phyloP scores from a whole-genome alignment of 179 eudicot species.

The Sideroxylon spinosum region DNA sequence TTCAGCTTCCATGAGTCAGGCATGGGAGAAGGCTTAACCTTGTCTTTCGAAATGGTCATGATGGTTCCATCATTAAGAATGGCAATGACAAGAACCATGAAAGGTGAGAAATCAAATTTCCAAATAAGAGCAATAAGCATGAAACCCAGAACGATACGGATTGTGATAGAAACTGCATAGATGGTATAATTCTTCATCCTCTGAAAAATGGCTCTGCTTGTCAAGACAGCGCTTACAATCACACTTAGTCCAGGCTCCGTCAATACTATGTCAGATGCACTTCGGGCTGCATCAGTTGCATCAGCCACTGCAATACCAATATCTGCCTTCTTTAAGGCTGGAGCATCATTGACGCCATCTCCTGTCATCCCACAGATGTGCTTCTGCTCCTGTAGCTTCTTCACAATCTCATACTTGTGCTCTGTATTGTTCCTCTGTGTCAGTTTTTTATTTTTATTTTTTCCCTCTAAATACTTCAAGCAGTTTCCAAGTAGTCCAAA shows the following conservation, averaged over 20 bases:
- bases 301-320: conserved; percentile 92
- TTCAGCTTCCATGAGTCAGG: conserved; percentile 33
- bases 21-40: conserved; percentile 15
- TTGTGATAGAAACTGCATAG: conserved; percentile 83
- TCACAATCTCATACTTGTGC: conserved; percentile 89
- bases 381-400: conserved; percentile 74
- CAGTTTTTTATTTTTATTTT: not conserved
- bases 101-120: conserved; percentile 83
- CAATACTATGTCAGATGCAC: conserved; percentile 85
- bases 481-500: not conserved
- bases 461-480: not conserved
- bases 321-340: conserved; percentile 82
- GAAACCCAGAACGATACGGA: conserved; percentile 79
- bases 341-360: conserved; percentile 91
- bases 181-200: conserved; percentile 95
- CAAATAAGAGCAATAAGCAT: conserved; percentile 79
- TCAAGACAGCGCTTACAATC: conserved; percentile 70
- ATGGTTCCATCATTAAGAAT: conserved; percentile 58
- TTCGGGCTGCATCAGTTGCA: conserved; percentile 86
- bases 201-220: conserved; percentile 86
- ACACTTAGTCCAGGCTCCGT: conserved; percentile 90
- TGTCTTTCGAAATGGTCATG: conserved; percentile 16
- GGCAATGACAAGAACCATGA: conserved; percentile 85
- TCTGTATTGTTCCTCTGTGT: conserved; percentile 33
- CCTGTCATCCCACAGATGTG: conserved; percentile 97